Evolutionary conservation across 1,284 basidiomycete genomes (phyloP), one percentile per base, ranked within the genome.

Genomic region (Schizopora paradoxa): DNA sequence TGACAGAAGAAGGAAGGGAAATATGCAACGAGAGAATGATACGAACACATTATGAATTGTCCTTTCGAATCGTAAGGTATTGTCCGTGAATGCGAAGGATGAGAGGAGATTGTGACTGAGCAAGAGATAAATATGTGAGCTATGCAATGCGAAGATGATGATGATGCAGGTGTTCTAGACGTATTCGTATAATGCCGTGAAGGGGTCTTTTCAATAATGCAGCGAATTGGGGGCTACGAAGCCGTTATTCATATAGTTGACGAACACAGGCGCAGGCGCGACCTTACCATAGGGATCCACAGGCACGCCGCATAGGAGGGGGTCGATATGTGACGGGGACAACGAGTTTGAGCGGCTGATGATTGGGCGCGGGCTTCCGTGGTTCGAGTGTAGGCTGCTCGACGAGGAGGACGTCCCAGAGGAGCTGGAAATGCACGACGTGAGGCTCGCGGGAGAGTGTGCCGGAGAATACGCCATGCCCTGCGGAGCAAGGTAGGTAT

Each of bases 281-380:
- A n/a, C n/a, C n/a, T n/a, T n/a, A n/a, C n/a, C n/a, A n/a, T n/a
- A n/a, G n/a, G n/a, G n/a, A n/a, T n/a, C n/a, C n/a, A n/a, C n/a
- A n/a, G n/a, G n/a, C n/a, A n/a, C n/a, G n/a, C n/a, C n/a, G n/a
- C n/a, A n/a, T n/a, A n/a, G n/a, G n/a, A n/a, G n/a, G n/a, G n/a
- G n/a, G 22, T 10, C 22, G 33, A 10, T 16, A 35, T 13, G 22
- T 22, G 22, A 42, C 26, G 4, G 46, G 46, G 46, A 47, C 5
- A 27, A 19, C 6, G 46, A 42, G 8, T 39, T 29, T n/a, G 46
- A 21, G 1, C 46, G 46, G 43, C 27, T 31, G 35, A 37, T 31
- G 6, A 36, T 29, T 13, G 46, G 43, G 26, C 43, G 23, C 18
- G 46, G 46, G 19, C 40, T 47, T n/a, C n/a, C n/a, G n/a, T n/a